Evolutionary conservation across 2,329 filamentous ascomycete genomes (phyloP), one percentile per base, ranked within the genome.

Genomic region (Ophiocordyceps camponoti-floridani): DNA sequence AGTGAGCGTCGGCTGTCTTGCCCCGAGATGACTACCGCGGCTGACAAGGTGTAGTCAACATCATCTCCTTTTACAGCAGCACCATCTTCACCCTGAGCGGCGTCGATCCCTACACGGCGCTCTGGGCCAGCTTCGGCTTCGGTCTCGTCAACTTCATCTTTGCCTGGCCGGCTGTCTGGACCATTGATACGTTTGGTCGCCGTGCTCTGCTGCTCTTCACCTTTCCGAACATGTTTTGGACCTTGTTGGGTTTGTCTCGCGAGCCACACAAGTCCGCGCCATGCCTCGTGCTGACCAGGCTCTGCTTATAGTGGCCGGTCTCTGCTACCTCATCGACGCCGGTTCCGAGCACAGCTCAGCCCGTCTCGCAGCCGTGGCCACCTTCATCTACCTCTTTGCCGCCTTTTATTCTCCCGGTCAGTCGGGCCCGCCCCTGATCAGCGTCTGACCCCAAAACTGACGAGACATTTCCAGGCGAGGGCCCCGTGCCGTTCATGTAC

Each of bases 1-100:
- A 44, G 43, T 44, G 16, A 35, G 43, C 30, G 18, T 16, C 16
- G 31, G 27, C 23, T 18, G 27, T 14, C 38, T 69, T 54, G 14
- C 9, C 33, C 13, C 31, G 14, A n/a, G 33, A 37, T n/a, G 13
- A 37, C 7, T 11, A 18, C 13, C 13, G 8, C 43, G 43, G 43
- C 23, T 23, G 23, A 23, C 23, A 23, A 5, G 3, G 7, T 10
- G 13, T 19, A 56, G 58, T 70, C 52, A 70, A 69, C 45, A 66
- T 70, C 42, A 68, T 72, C 40, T 62, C 68, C 5, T 72, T 69
- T 42, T 72, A 72, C 50, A 65, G 61, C 9, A 59, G 62, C 2
- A 65, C 62, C 2, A 66, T 72, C 40, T 72, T 72, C 49, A 56
- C 57, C 27, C 50, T 64, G 31, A 63, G 63, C 11, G 65, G 65